A percentile compares a stretch with the other conserved stretches of the same genome.
Evolutionary conservation across 768 basidiomycete species (phyloP).

Genomic region (Mycena venus): DNA sequence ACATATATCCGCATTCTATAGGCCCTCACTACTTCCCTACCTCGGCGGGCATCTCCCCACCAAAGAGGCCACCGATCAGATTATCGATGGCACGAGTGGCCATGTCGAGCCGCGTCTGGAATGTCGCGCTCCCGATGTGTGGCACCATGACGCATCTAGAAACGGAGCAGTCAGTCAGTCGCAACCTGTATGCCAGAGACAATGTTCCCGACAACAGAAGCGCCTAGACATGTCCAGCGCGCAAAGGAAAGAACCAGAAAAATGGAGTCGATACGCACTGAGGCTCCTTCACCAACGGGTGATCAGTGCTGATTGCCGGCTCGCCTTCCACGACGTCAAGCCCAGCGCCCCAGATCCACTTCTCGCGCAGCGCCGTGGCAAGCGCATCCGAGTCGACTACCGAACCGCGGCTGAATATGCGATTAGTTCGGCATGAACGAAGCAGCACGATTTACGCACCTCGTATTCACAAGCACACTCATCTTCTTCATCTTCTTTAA

Average conservation of each 20-base stretch:
- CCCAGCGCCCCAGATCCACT: slow-evolving; percentile 92
- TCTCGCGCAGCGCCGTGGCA: slow-evolving; percentile 79
- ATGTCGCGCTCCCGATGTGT: slow-evolving; percentile 92
- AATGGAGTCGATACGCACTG: slow-evolving; percentile 56
- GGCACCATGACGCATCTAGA: slow-evolving; percentile 85
- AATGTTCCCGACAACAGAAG: neutral
- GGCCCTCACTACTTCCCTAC: slow-evolving; percentile 31
- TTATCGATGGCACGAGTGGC: slow-evolving; percentile 81
- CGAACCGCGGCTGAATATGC: slow-evolving; percentile 71
- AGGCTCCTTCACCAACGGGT: slow-evolving; percentile 85
- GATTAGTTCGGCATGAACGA: neutral
- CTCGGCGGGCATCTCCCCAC: slow-evolving; percentile 68
- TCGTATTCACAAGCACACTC: slow-evolving; percentile 87
- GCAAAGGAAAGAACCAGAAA: neutral
- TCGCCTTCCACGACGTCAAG: slow-evolving; percentile 96
- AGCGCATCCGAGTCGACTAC: slow-evolving; percentile 93
- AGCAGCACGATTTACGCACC: neutral
- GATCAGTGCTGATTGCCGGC: slow-evolving; percentile 78
- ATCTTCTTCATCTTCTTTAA: slow-evolving; percentile 88
- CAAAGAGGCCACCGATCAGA: slow-evolving; percentile 68
- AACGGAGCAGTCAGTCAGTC: neutral
- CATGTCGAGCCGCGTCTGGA: slow-evolving; percentile 89
- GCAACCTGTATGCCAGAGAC: neutral
- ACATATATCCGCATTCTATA: neutral
- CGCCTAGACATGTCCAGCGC: neutral